These are phyloP conservation scores for Sarocladiaceae sp. DNA, from an alignment of 2,329 filamentous ascomycete species.

Conservation along the genomic window DNA sequence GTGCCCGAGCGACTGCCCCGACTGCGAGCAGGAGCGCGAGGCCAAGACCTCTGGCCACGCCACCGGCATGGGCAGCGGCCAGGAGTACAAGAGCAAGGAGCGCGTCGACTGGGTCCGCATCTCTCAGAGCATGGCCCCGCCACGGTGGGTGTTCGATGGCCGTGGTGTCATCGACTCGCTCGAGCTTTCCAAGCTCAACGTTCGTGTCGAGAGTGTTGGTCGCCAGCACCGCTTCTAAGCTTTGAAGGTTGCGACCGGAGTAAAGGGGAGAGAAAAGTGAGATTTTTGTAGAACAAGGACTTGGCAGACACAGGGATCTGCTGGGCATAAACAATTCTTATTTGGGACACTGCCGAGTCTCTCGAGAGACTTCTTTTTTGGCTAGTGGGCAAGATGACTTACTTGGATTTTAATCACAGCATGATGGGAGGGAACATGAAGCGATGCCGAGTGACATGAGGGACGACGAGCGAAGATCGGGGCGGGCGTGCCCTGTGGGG, in stretches of 20 bases:
- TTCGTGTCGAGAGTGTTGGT: constrained; percentile 47
- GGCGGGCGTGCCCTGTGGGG: background rate
- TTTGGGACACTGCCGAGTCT: background rate
- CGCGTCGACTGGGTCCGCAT: constrained; percentile 47
- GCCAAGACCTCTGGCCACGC: constrained; percentile 31
- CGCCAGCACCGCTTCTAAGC: constrained; percentile 36
- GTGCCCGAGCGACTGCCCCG: constrained; percentile 41
- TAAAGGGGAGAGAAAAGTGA: background rate
- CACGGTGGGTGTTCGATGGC: constrained; percentile 52
- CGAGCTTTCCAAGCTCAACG: constrained; percentile 42
- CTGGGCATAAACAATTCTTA: background rate
- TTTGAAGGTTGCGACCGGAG: background rate
- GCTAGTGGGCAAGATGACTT: background rate
- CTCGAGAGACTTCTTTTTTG: background rate
- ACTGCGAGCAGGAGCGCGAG: constrained; percentile 38
- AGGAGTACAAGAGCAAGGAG: constrained; percentile 40
- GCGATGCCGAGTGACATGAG: background rate
- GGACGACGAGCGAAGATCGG: background rate
- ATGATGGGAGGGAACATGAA: background rate
- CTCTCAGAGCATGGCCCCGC: constrained; percentile 42
- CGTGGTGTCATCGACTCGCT: constrained; percentile 44
- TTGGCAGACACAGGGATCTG: background rate
- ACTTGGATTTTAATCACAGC: background rate
- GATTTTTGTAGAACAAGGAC: background rate
- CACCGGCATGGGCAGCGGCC: constrained; percentile 35